Evolutionary conservation across 1,139 yeast genomes (phyloP), one percentile per base, ranked within the genome.

Genomic region (Yamadazyma oceani): DNA sequence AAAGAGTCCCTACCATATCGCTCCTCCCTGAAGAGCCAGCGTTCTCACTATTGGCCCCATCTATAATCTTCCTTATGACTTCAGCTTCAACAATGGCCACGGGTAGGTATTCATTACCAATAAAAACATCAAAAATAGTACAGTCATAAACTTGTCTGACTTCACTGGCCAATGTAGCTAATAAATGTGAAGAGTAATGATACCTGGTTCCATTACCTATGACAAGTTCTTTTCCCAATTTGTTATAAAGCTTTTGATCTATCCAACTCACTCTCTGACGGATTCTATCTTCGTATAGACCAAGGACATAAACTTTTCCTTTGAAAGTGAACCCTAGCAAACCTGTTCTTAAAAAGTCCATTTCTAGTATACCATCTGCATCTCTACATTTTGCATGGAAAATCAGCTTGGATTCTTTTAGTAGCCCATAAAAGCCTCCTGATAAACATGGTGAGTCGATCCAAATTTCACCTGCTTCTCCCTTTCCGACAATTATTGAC

Each of bases 381-480:
- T 83, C 90, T 25, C 78, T 68, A 52, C 95, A 85, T 44, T 78
- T 78, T 0, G 96, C 96, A 53, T 85, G 95, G 60, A 88, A 88
- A 2, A 87, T 84, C 49, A 73, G 75, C 43, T 79, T 82, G 0
- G 95, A 84, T 39, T 85, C 95, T 38, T 68, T 69, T 26, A 68
- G 50, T 32, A 84, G 62, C 0, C 88, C 92, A 81, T 88, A 88
- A 53, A 85, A 87, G 0, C 96, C 96, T 6, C 96, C 96, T 4
- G 92, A 81, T 5, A 88, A 64, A 42, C 95, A 85, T 2, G 92
- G 95, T 42, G 90, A 81, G 55, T 88, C 96, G 16, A 92, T 86
- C 98, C 98, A 94, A 24, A 92, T 84, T 58, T 92, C 99, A 16
- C 98, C 98, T n/a, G 94, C 85, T 46, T 85, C 90, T 50, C 87